Conservation (phyloP, 169 alveolate species). For the Plasmodium knowlesi region DNA sequence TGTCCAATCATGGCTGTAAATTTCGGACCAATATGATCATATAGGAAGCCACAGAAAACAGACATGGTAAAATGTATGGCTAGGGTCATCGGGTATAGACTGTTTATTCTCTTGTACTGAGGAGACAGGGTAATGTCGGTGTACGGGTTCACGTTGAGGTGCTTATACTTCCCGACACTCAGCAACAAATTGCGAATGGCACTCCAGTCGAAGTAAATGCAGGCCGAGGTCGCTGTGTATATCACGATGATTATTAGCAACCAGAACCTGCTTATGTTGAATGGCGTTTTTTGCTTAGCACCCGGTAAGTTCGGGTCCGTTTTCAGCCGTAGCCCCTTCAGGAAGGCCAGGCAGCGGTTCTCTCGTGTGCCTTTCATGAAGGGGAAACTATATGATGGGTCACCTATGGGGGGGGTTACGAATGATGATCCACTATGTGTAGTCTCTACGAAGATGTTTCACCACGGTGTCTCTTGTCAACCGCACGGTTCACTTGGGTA, state of each 20-base stretch:
- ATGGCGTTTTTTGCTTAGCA: slow-evolving; percentile 67
- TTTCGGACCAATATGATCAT: slow-evolving; percentile 69
- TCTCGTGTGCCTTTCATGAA: neutral
- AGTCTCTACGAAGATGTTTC: neutral
- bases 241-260: slow-evolving; percentile 28
- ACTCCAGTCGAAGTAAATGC: slow-evolving; percentile 72
- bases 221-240: slow-evolving; percentile 53
- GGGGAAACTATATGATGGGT: neutral
- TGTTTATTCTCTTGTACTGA: slow-evolving; percentile 65
- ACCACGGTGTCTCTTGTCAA: neutral
- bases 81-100: slow-evolving; percentile 37
- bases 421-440: neutral
- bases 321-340: slow-evolving; percentile 31
- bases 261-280: slow-evolving; percentile 23
- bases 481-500: neutral
- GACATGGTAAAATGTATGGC: slow-evolving; percentile 73
- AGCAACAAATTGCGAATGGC: slow-evolving; percentile 36
- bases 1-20: slow-evolving; percentile 70
- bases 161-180: slow-evolving; percentile 41
- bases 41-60: slow-evolving; percentile 62
- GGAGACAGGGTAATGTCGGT: slow-evolving; percentile 44
- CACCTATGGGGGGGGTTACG: neutral
- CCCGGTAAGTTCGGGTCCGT: slow-evolving; percentile 62
- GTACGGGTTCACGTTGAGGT: slow-evolving; percentile 14
- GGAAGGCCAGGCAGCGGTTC: neutral